Evolutionary conservation across 2,329 filamentous ascomycete species (phyloP).

Genomic region (Thielaviopsis musarum): DNA sequence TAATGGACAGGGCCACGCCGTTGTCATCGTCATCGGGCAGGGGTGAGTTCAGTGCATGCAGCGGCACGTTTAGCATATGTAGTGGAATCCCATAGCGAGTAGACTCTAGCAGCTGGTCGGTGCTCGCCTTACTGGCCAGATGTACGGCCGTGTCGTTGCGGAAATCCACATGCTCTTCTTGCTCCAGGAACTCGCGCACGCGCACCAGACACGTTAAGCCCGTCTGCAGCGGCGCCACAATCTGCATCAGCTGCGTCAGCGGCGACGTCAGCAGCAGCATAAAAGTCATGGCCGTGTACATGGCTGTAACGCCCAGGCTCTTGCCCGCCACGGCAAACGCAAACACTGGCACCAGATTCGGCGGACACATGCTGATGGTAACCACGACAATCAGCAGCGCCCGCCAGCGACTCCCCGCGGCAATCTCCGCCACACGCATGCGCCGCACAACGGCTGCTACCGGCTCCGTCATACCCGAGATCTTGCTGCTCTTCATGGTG

Average conservation of each 20-base stretch:
- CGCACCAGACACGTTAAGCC: slow-evolving; percentile 10
- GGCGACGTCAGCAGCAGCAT: slow-evolving; percentile 14
- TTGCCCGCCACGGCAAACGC: slow-evolving; percentile 19
- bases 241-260: slow-evolving; percentile 13
- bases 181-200: slow-evolving; percentile 12
- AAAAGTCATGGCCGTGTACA: slow-evolving; percentile 22
- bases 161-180: slow-evolving; percentile 8
- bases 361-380: slow-evolving; percentile 20
- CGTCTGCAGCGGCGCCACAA: slow-evolving; percentile 13
- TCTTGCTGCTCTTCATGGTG: slow-evolving; percentile 20
- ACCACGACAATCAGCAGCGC: slow-evolving; percentile 21
- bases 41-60: background rate
- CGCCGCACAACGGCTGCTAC: slow-evolving; percentile 18
- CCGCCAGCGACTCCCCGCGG: slow-evolving; percentile 17
- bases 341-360: slow-evolving; percentile 19
- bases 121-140: background rate
- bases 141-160: background rate
- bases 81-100: background rate
- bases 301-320: slow-evolving; percentile 18
- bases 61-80: background rate
- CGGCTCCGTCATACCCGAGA: slow-evolving; percentile 9
- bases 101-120: background rate
- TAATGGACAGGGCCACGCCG: slow-evolving; percentile 1
- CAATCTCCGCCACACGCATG: slow-evolving; percentile 18
- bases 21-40: background rate